Evolutionary conservation across 345 rosid genomes (phyloP).

Genomic region (Hibiscus tridactylites): DNA sequence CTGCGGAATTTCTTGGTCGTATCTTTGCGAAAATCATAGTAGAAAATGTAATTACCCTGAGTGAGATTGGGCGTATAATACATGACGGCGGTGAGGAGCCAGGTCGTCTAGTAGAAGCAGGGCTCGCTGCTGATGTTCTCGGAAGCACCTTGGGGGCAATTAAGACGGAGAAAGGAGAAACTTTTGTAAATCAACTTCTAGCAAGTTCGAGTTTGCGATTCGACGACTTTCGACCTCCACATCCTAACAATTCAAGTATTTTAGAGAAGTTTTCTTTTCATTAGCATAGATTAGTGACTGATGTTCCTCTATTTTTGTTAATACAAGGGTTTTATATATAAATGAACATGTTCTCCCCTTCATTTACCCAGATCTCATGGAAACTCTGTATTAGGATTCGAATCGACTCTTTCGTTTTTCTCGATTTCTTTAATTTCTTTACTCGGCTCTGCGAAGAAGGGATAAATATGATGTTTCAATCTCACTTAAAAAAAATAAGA

Average conservation of each 20-base stretch:
- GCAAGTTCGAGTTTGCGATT: constrained; percentile 43
- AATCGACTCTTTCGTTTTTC: too few species aligned
- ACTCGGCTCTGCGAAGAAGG: too few species aligned
- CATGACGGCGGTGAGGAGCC: constrained; percentile 65
- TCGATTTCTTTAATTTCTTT: too few species aligned
- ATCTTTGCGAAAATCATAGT: constrained; percentile 46
- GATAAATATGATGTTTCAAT: too few species aligned
- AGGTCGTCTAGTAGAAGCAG: constrained; percentile 45
- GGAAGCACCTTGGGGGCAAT: constrained; percentile 68
- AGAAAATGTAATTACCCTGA: constrained; percentile 42
- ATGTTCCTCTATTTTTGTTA: constrained; percentile 28
- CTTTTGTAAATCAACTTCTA: constrained; percentile 38
- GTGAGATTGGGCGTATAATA: constrained; percentile 51
- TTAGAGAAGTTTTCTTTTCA: constrained; percentile 56
- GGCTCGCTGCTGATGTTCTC: constrained; percentile 79
- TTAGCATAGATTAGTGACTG: constrained; percentile 10
- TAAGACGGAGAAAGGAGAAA: constrained; percentile 53
- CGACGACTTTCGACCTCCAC: constrained; percentile 66
- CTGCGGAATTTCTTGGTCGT: constrained; percentile 71
- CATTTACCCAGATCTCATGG: too few species aligned
- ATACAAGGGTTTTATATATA: not conserved
- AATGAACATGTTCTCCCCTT: too few species aligned
- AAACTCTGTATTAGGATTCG: too few species aligned
- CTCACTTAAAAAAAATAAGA: too few species aligned
- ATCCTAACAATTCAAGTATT: constrained; percentile 45